Evolutionary conservation across 257 asterid species (phyloP).

Genomic region (Ophiorrhiza pumila): DNA sequence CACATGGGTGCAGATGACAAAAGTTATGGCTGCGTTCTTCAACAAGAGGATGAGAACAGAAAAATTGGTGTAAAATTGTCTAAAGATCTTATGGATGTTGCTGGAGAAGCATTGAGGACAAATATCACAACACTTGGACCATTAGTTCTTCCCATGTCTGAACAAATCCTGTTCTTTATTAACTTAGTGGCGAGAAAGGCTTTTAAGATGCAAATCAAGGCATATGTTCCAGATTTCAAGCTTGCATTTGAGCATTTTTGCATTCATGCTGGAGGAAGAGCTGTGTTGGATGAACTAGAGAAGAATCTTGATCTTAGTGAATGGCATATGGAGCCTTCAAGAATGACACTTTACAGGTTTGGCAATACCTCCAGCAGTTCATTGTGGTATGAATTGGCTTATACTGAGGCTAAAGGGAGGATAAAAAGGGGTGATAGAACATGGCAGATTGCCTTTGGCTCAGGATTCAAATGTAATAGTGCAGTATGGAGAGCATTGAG

Average conservation of each 20-base stretch:
- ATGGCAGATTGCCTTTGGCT: conserved; percentile 34
- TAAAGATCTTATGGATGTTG: conserved; percentile 24
- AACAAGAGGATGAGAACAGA: conserved; percentile 26
- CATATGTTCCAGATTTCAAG: conserved; percentile 35
- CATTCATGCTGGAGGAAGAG: conserved; percentile 42
- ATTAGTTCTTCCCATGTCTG: conserved; percentile 35
- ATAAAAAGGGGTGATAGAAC: conserved; percentile 25
- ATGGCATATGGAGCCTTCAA: conserved; percentile 43
- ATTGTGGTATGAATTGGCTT: conserved; percentile 40
- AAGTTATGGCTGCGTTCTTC: conserved; percentile 20
- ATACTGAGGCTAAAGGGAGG: conserved; percentile 37
- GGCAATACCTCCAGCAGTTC: conserved; percentile 45
- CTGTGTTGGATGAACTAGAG: conserved; percentile 29
- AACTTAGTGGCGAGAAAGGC: conserved; percentile 18
- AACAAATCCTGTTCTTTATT: conserved; percentile 15
- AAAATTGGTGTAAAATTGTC: conserved; percentile 25
- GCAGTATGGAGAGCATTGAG: conserved; percentile 35
- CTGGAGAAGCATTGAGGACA: conserved; percentile 31
- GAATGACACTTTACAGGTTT: conserved; percentile 41
- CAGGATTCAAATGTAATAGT: conserved; percentile 35
- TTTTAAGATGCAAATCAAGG: conserved; percentile 21
- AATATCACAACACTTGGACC: conserved; percentile 34
- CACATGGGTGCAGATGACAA: conserved; percentile 35
- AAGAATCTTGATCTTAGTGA: conserved; percentile 22
- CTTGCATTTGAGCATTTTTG: conserved; percentile 41